phyloP scores from a whole-genome alignment of 495 filamentous ascomycete species.

The Pseudomonodictys pantanalensis region DNA sequence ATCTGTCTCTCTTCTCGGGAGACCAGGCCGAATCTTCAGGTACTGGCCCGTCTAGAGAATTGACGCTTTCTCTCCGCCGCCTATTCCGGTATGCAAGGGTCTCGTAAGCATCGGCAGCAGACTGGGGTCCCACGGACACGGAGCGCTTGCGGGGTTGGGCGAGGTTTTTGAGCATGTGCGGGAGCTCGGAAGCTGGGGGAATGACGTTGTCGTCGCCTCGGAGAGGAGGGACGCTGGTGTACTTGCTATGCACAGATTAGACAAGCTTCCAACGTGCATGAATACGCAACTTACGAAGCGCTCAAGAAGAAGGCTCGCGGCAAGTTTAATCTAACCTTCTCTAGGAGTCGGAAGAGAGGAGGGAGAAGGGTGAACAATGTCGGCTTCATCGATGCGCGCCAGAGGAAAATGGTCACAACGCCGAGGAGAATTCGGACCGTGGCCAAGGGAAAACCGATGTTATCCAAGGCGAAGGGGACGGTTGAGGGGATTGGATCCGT shows the following conservation, averaged over 20 bases:
- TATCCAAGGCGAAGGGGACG: constrained; percentile 61
- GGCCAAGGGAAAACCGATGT: constrained; percentile 60
- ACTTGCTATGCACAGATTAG: constrained; percentile 55
- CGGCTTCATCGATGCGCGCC: constrained; percentile 86
- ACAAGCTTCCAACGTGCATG: not conserved
- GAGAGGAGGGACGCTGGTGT: constrained; percentile 75
- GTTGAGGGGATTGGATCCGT: constrained; percentile 58
- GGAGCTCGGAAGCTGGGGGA: constrained; percentile 78
- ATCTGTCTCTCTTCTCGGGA: not conserved
- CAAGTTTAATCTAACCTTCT: constrained; percentile 70
- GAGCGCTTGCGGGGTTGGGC: constrained; percentile 76
- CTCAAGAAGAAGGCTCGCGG: constrained; percentile 86
- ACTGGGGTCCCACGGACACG: constrained; percentile 90
- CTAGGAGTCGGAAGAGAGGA: constrained; percentile 81
- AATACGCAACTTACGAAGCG: constrained; percentile 61
- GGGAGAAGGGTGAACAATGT: constrained; percentile 72
- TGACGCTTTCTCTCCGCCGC: constrained; percentile 70
- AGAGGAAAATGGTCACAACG: constrained; percentile 77
- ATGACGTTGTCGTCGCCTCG: constrained; percentile 82
- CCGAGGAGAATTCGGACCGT: constrained; percentile 69
- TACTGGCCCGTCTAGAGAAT: constrained; percentile 20
- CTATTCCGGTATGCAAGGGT: constrained; percentile 89
- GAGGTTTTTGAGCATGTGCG: constrained; percentile 72
- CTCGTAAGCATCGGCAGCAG: constrained; percentile 93
- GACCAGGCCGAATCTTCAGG: constrained; percentile 5